A percentile compares a stretch with the other conserved stretches of the same genome.
Evolutionary conservation across 2,329 filamentous ascomycete species (phyloP).

Genomic region (Neopestalotiopsis clavispora): DNA sequence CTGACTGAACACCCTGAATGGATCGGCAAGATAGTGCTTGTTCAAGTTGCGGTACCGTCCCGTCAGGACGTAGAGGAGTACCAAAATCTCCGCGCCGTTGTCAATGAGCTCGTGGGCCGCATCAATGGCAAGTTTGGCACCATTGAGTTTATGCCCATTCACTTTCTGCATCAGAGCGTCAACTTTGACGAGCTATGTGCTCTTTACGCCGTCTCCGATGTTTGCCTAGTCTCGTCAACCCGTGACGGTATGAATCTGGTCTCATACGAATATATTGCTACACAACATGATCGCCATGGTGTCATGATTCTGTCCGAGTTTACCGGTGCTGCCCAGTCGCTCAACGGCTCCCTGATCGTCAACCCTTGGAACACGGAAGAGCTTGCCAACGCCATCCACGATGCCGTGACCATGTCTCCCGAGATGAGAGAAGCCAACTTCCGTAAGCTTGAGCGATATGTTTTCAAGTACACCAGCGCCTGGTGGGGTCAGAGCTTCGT

Average conservation of each 20-base stretch:
- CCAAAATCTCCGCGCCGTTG: conserved; percentile 91
- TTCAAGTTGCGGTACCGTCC: conserved; percentile 94
- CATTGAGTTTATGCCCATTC: conserved; percentile 98
- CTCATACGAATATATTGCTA: conserved; percentile 97
- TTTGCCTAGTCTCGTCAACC: conserved; percentile 92
- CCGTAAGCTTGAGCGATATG: conserved; percentile 90
- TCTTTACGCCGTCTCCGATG: conserved; percentile 89
- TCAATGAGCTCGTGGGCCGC: conserved; percentile 94
- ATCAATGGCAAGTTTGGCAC: conserved; percentile 98
- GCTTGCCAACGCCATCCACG: conserved; percentile 88
- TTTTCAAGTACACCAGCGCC: conserved; percentile 95
- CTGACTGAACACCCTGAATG: conserved; percentile 96
- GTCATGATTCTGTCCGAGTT: conserved; percentile 97
- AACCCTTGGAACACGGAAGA: conserved; percentile 99
- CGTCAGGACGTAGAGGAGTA: conserved; percentile 97
- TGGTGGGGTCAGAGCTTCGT: conserved; percentile 98
- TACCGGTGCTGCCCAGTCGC: conserved; percentile 89
- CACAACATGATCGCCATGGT: conserved; percentile 87
- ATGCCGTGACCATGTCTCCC: conserved; percentile 94
- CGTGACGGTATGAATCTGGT: conserved; percentile 99
- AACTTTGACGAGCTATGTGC: conserved; percentile 93
- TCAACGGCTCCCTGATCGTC: conserved; percentile 92
- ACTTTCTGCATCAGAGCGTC: conserved; percentile 97
- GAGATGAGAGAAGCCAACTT: conserved; percentile 88
- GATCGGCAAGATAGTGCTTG: conserved; percentile 95